Base-by-base conservation (phyloP, 192 early-diverging fungal genomes). In the Backusella mclennaniae region DNA sequence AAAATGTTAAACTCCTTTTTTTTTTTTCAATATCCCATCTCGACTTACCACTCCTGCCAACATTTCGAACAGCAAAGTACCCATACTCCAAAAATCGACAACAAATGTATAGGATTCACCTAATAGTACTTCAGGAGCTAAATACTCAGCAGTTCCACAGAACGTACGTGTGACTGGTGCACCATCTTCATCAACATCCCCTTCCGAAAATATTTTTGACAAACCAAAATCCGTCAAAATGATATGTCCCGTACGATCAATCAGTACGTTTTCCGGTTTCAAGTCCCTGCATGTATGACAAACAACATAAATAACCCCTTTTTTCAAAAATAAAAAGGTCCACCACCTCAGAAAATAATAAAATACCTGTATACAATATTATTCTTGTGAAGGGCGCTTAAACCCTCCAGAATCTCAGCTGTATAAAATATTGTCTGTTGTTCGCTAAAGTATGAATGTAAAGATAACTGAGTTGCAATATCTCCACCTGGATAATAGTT, bases 61-160 rank as follows among this genome's bases (percentile, higher is more conserved):
- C 83, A 92, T 89, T 78, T 92, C 94, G 72, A 92, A 95, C 35
- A 94, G 79, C 19, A 95, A 76, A 49, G 93, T 92, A 8, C 94
- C 94, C 15, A 95, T 81, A 7, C 92, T 89, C 93, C 93, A 95
- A 88, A 91, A 95, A 53, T 95, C 94, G 1, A 95, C 93, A 8
- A 88, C 83, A 73, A 90, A 89, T 33, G 85, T 84, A 71, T 95
- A 95, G 0, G 91, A 90, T 66, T 91, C 79, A 12, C 92, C 92
- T 19, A 81, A 84, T 29, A 95, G 74, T 17, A 95, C 89, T 82
- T 95, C 94, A 14, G 96, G 96, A 3, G 97, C 97, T 71, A 98
- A 86, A 77, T 96, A 96, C 67, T 93, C 90, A 4, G 93, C 91
- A 11, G 94, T 97, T 53, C 95, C 95, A 81, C 95, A 96, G 78